Base-by-base conservation (phyloP, 73 alveolate genomes). In the Paramecium sonneborni region DNA sequence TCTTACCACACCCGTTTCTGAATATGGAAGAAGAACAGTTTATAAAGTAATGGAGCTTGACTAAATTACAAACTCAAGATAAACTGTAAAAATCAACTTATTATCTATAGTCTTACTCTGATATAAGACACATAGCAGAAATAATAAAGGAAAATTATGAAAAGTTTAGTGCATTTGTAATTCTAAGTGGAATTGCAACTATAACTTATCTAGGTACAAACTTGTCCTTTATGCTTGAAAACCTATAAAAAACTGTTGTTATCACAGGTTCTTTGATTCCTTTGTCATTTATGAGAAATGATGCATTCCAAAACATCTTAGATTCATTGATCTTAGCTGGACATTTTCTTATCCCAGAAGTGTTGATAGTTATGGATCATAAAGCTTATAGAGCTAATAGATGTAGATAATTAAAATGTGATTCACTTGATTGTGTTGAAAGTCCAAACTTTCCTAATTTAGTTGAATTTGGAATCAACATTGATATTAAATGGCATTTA, bases 231-330 rank as follows among this genome's bases (percentile, higher is more conserved):
- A 85, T 92, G 93, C 58, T 93, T 18, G 95, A 93, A 48, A 85
- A 92, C 28, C 76, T 93, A 38, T 84, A 69, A n/a, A 93, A 93
- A 32, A 69, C 96, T 11, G 93, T 91, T 8, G 85, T 93, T 10
- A 15, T 93, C 41, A 93, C 96, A 21, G 96, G 96, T 21, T 28
- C 94, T 68, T 86, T 91, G 79, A 87, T 93, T 37, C 96, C 96
- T 23, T 79, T 93, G 15, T 92, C 95, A 18, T 91, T 91, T 26
- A 70, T 85, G 93, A 85, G 95, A 72, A 93, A 92, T 62, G 96
- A 93, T 85, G 93, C 94, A 5, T 92, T 86, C 23, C 38, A 28
- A 57, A 88, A 88, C 39, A 48, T 91, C 15, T 44, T 89, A 23
- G 88, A 92, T 14, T 82, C 94, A 2, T 62, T 93, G 70, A 68